A percentile compares a stretch with the other conserved stretches of the same genome.
These are phyloP conservation scores for Penicillium robsamsonii DNA, from an alignment of 495 filamentous ascomycete species.

Conservation along the genomic window DNA sequence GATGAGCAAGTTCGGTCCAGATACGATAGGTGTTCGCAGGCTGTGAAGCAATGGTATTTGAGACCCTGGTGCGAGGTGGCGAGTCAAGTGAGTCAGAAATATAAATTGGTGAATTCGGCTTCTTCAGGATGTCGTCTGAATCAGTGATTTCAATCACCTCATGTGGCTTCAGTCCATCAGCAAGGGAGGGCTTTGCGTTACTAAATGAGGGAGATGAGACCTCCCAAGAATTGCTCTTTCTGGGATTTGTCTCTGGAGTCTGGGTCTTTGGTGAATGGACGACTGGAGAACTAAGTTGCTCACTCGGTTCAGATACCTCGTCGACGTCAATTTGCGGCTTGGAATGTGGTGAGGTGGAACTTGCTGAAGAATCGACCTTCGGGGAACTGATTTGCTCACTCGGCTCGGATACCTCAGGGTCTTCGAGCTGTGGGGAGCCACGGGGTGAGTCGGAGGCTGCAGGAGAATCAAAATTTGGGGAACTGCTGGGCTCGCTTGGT, in stretches of 20 bases:
- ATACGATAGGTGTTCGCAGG: background rate
- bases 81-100: background rate
- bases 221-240: background rate
- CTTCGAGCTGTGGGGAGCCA: background rate
- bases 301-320: background rate
- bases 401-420: background rate
- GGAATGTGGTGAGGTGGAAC: background rate
- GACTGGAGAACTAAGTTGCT: background rate
- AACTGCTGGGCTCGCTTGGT: background rate
- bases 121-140: background rate
- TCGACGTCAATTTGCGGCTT: background rate
- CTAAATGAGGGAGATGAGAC: too few relatives aligned
- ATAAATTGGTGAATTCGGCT: background rate
- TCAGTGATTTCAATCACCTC: background rate
- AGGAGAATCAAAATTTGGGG: background rate
- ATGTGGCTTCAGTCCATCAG: background rate
- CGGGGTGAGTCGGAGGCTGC: background rate
- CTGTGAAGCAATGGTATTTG: background rate
- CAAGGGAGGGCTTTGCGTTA: background rate
- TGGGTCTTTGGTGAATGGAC: background rate
- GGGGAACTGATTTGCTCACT: background rate
- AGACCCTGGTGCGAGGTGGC: too few relatives aligned
- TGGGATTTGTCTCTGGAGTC: background rate
- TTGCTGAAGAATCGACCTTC: background rate
- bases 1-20: slow-evolving; percentile 7